phyloP scores from a whole-genome alignment of 225 moss, liverwort and hornwort species.

The Polytrichum formosum region DNA sequence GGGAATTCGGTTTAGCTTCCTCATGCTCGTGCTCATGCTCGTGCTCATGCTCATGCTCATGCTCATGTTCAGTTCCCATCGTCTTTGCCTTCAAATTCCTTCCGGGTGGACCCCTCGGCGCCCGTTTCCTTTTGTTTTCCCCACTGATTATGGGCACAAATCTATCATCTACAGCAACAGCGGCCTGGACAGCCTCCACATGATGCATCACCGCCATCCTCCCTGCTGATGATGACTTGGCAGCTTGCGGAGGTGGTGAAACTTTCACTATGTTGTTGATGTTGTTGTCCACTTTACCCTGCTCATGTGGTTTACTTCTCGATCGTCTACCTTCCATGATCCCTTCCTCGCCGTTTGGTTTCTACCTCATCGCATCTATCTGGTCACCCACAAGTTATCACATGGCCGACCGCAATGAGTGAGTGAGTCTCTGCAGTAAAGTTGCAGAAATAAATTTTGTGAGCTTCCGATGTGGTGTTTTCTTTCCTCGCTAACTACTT shows the following conservation, averaged over 20 bases:
- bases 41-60: neutral
- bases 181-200: constrained; percentile 2
- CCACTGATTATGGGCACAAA: constrained; percentile 64
- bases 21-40: constrained; percentile 28
- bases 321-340: constrained; percentile 56
- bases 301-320: constrained; percentile 35
- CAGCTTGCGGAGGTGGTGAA: neutral
- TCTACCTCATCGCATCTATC: neutral
- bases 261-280: neutral
- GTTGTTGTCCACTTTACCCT: neutral
- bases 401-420: no score
- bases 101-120: constrained; percentile 64
- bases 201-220: constrained; percentile 5
- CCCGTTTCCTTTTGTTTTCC: constrained; percentile 85
- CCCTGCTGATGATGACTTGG: constrained; percentile 5
- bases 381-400: no score
- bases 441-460: no score
- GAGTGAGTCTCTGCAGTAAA: no score
- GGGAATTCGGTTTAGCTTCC: constrained; percentile 10
- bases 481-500: no score
- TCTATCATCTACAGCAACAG: constrained; percentile 30
- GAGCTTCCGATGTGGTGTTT: no score
- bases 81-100: constrained; percentile 47
- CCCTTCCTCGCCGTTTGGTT: neutral
- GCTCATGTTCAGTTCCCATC: constrained; percentile 3